Base-by-base conservation (phyloP, 2,329 filamentous ascomycete genomes). In the Beauveria scarabaeidicola region DNA sequence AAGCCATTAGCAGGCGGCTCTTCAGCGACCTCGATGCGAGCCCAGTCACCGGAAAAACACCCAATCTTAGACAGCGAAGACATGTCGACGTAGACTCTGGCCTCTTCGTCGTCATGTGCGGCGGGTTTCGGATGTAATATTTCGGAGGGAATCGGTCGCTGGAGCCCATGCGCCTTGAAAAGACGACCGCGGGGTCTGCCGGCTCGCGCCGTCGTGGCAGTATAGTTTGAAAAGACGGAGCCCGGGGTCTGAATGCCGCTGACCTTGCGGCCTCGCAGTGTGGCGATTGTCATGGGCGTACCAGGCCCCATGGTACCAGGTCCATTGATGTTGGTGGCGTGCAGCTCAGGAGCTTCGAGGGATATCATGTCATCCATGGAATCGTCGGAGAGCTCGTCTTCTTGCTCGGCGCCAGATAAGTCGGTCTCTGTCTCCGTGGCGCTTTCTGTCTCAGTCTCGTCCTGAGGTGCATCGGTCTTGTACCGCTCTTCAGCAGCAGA, bases 21-120 rank as follows among this genome's bases (percentile, higher is more conserved):
- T 64, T 89, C 82, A 0, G 89, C 82, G 6, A 84, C 81, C 73
- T 96, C 91, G 11, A 97, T 79, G 23, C 88, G 86, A 11, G 96
- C 91, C 94, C 94, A 99, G 69, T 99, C 94, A 32, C 94, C 94
- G 0, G 93, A 97, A 70, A 99, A 99, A 72, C 93, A 97, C 17
- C 93, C 92, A 58, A 99, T 88, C 66, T 92, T 91, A 15, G 90
- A 88, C 21, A 99, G 75, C 1, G 90, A 90, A 60, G 84, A 87
- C 8, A 95, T 88, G 66, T 97, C 91, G 5, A 99, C 92, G 68
- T 93, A 99, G 2, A 97, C 82, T 52, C 94, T 86, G 1, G 90
- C 87, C 66, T 95, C 88, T 64, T 96, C 91, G 62, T 99, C 94
- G 62, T 97, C 91, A 27, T 85, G 83, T 0, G 80, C 73, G 1